These are phyloP conservation scores for Diophrys sp. DNA, from an alignment of 73 alveolate genomes.

Conservation along the genomic window DNA sequence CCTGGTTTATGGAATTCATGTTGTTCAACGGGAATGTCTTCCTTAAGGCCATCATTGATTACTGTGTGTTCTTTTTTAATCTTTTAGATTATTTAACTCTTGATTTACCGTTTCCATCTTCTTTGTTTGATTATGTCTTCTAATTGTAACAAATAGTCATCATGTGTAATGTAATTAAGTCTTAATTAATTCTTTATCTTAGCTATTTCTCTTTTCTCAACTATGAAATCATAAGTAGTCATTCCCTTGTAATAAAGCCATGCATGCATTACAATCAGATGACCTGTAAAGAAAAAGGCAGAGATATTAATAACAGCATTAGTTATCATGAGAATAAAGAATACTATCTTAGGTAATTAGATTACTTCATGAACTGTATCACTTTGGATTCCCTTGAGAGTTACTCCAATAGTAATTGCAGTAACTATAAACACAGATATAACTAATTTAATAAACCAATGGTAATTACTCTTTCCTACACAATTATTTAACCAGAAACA, in stretches of 20 bases:
- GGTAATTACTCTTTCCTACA: constrained; percentile 48
- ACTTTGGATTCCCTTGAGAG: background rate
- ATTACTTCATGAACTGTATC: no score
- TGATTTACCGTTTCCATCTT: no score
- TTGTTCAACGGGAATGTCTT: no score
- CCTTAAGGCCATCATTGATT: no score
- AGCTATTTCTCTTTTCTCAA: background rate
- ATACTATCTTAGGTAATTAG: background rate
- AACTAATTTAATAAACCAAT: background rate
- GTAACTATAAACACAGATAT: background rate
- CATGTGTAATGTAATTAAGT: no score
- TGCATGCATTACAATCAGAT: background rate
- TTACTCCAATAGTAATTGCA: background rate
- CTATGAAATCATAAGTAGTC: background rate
- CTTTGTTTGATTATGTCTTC: no score
- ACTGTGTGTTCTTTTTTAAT: no score
- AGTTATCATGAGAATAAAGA: background rate
- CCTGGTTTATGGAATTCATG: no score
- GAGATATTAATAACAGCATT: background rate
- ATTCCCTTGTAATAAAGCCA: background rate
- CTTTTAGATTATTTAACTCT: no score
- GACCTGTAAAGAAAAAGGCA: background rate
- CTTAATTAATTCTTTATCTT: no score
- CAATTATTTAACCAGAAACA: constrained; percentile 69
- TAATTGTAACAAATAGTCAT: no score